Evolutionary conservation across 2,329 filamentous ascomycete genomes (phyloP), one percentile per base, ranked within the genome.

Genomic region (Paraconiothyrium sp.): DNA sequence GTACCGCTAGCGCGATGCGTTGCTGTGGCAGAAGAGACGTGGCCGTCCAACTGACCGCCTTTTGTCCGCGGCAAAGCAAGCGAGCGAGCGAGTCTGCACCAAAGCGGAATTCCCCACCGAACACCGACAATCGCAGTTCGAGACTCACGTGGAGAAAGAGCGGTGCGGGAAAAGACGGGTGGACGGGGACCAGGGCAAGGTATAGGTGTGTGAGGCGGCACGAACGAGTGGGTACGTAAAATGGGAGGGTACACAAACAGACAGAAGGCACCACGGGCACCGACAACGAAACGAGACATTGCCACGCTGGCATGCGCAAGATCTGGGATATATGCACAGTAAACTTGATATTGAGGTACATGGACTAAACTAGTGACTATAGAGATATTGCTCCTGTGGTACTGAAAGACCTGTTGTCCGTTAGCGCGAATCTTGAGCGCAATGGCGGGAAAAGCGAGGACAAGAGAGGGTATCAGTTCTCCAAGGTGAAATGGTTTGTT

Each of bases 401-500:
- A 61, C 46, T 20, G 24, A 54, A 54, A 54, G 48, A 22, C 16
- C 59, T 61, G 43, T 4, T 34, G 27, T 8, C 44, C 30, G 59
- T 61, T 58, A 61, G 49, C 49, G 10, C 32, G 43, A 13, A 32
- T 35, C 16, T 32, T 43, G 24, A 32, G 3, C 9, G n/a, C 4
- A 14, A 41, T 24, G 13, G 10, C 24, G 44, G 34, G 41, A 35
- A 50, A 30, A 32, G n/a, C 22, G 20, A 27, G 20, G 35, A 20
- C 50, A 20, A 24, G 54, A 13, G n/a, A 22, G 43, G 46, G 52
- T 63, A 72, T 88, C 86, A 88, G 86, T 83, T 89, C 86, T 88
- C 86, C 86, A 88, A 88, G 85, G 84, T 88, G 85, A 87, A 87
- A 84, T 58, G 77, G 58, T 78, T 76, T 83, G 75, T 85, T 81